Evolutionary conservation across 192 early-diverging fungal species (phyloP).

Genomic region (Backusella tarrabulga): DNA sequence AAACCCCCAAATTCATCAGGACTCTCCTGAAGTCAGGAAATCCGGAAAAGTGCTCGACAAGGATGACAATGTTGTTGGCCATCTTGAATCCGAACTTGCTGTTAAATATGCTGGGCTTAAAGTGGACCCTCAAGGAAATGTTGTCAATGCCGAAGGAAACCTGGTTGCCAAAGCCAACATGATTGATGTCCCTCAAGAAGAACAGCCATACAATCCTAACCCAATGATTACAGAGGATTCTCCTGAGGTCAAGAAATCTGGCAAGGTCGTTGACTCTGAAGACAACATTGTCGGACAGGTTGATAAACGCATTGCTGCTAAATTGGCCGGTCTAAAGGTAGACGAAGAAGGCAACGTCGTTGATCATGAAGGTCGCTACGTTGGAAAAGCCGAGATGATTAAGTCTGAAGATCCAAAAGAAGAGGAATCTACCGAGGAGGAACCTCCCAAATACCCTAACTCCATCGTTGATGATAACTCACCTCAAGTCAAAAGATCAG

Average conservation of each 20-base stretch:
- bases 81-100: background rate
- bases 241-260: constrained; percentile 3
- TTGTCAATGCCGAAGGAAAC: constrained; percentile 12
- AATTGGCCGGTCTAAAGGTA: constrained; percentile 13
- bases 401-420: no score
- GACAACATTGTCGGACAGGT: constrained; percentile 14
- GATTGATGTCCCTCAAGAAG: background rate
- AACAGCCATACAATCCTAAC: background rate
- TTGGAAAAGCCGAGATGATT: constrained; percentile 12
- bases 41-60: constrained; percentile 15
- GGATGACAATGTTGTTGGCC: constrained; percentile 12
- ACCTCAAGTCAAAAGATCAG: constrained; percentile 11
- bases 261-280: constrained; percentile 17
- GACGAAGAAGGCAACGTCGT: background rate
- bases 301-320: background rate
- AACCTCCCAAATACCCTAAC: background rate
- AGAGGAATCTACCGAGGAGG: background rate
- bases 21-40: constrained; percentile 11
- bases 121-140: constrained; percentile 19
- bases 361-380: constrained; percentile 1
- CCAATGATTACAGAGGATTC: background rate
- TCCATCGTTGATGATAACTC: background rate
- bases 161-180: constrained; percentile 3
- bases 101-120: background rate
- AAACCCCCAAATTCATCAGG: background rate